phyloP scores from a whole-genome alignment of 1,139 yeast genomes.

The Candida sojae region DNA sequence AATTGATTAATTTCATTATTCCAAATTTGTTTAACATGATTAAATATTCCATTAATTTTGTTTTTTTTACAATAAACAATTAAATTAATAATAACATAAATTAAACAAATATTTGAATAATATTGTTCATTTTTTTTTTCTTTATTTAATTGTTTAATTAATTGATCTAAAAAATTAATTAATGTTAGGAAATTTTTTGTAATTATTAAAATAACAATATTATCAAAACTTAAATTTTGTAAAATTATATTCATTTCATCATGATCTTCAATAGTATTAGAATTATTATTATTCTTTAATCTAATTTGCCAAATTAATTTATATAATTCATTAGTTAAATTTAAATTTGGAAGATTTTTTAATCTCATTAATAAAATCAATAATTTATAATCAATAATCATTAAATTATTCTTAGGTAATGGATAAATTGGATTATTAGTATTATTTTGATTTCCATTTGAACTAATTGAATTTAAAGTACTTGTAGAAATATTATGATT shows the following conservation, averaged over 20 bases:
- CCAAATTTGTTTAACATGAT: slow-evolving; percentile 8
- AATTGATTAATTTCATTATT: slow-evolving; percentile 6
- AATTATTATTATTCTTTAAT: slow-evolving; percentile 16
- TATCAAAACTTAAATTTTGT: slow-evolving; percentile 35
- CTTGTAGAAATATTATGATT: slow-evolving; percentile 19
- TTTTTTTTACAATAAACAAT: slow-evolving; percentile 6
- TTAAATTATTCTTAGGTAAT: slow-evolving; percentile 33
- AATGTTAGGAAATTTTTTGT: slow-evolving; percentile 34
- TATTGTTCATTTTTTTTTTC: slow-evolving; percentile 10
- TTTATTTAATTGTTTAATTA: slow-evolving; percentile 18
- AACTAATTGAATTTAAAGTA: neutral
- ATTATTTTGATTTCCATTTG: neutral
- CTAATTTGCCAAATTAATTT: slow-evolving; percentile 42
- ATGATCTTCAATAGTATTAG: neutral
- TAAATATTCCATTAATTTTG: slow-evolving; percentile 8
- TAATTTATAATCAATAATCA: slow-evolving; percentile 23
- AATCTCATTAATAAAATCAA: slow-evolving; percentile 33
- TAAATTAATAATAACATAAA: slow-evolving; percentile 20
- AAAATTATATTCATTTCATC: slow-evolving; percentile 15
- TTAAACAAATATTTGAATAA: slow-evolving; percentile 22
- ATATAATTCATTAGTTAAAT: slow-evolving; percentile 40
- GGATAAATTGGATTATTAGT: slow-evolving; percentile 31
- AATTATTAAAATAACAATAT: slow-evolving; percentile 30
- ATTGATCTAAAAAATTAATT: slow-evolving; percentile 26
- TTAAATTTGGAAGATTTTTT: slow-evolving; percentile 39